Conservation (phyloP, 2,329 filamentous ascomycete species). For the Fusarium verticillioides region DNA sequence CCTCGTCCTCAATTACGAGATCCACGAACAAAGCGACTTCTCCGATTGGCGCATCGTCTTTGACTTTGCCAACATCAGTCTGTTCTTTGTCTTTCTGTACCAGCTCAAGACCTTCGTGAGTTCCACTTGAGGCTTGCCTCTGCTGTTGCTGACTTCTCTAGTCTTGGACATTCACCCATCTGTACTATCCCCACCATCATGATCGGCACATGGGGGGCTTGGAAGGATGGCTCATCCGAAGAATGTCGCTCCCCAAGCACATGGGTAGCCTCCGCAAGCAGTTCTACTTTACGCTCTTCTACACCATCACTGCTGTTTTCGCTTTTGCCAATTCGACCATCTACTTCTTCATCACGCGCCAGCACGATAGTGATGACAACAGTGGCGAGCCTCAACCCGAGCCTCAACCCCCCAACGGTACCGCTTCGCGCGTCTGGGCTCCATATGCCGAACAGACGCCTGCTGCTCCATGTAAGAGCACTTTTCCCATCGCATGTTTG, state of each 20-base stretch:
- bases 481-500: slow-evolving; percentile 19
- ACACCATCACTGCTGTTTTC: slow-evolving; percentile 58
- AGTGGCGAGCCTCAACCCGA: slow-evolving; percentile 16
- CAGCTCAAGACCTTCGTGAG: slow-evolving; percentile 60
- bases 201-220: slow-evolving; percentile 48
- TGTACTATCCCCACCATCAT: slow-evolving; percentile 58
- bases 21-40: slow-evolving; percentile 53
- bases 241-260: slow-evolving; percentile 59
- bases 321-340: slow-evolving; percentile 61
- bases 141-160: slow-evolving; percentile 36
- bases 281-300: slow-evolving; percentile 63
- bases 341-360: slow-evolving; percentile 59
- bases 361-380: slow-evolving; percentile 39
- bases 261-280: slow-evolving; percentile 55
- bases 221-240: slow-evolving; percentile 52
- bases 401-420: slow-evolving; percentile 10
- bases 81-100: slow-evolving; percentile 56
- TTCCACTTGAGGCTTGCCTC: neutral
- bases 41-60: slow-evolving; percentile 58
- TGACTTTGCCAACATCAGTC: slow-evolving; percentile 61
- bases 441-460: slow-evolving; percentile 7
- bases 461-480: slow-evolving; percentile 41
- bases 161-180: slow-evolving; percentile 64
- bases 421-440: slow-evolving; percentile 12
- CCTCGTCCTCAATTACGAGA: slow-evolving; percentile 59